These are phyloP conservation scores for Effrenium voratum DNA, from an alignment of 73 alveolate species.

Conservation along the genomic window DNA sequence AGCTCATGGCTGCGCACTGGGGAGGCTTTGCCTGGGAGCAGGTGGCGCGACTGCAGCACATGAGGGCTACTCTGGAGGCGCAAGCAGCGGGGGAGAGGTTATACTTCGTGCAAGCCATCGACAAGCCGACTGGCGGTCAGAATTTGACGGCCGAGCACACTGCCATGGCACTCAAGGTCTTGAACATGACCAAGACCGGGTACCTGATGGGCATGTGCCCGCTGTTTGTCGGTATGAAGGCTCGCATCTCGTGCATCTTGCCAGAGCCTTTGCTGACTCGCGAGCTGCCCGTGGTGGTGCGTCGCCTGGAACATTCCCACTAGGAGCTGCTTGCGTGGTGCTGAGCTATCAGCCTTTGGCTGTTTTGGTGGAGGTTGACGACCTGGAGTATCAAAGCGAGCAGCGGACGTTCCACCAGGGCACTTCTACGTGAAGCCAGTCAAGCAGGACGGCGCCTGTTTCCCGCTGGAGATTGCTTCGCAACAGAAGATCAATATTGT, in stretches of 20 bases:
- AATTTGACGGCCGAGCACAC: background rate
- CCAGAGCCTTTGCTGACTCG: background rate
- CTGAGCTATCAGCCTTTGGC: background rate
- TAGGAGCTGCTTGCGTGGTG: background rate
- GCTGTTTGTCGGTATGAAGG: background rate
- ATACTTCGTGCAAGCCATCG: slow-evolving; percentile 35
- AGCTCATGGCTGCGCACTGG: background rate
- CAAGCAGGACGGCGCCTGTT: no score
- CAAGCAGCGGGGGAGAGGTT: background rate
- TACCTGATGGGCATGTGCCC: slow-evolving; percentile 43
- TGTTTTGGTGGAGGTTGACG: background rate
- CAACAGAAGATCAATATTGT: no score
- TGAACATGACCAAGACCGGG: slow-evolving; percentile 19
- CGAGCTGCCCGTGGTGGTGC: background rate
- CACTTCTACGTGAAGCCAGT: no score
- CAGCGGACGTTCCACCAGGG: no score
- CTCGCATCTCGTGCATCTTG: background rate
- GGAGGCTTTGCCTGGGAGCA: slow-evolving; percentile 68
- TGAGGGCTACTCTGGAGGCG: slow-evolving; percentile 22
- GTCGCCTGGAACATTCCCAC: background rate
- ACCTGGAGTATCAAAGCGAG: background rate
- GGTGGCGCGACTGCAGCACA: slow-evolving; percentile 24
- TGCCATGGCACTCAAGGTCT: background rate
- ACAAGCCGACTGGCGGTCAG: background rate
- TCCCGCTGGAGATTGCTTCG: no score